phyloP scores from a whole-genome alignment of 2,329 filamentous ascomycete genomes.

The Colletotrichum destructivum region DNA sequence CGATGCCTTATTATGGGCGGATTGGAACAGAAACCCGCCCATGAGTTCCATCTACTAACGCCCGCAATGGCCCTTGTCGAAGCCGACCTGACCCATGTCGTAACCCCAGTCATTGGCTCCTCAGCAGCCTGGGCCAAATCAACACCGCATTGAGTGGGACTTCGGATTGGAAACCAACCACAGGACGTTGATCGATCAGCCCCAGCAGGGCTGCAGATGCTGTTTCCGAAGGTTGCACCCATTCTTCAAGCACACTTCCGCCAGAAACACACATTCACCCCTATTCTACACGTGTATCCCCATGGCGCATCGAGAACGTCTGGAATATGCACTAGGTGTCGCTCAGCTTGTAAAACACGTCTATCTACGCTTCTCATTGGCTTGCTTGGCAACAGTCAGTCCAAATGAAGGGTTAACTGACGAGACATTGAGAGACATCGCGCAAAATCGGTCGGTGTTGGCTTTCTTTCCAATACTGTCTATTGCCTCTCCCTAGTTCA shows the following conservation, averaged over 20 bases:
- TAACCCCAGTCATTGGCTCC: background rate
- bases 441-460: background rate
- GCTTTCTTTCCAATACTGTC: background rate
- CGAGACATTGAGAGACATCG: background rate
- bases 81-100: slow-evolving; percentile 7
- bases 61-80: slow-evolving; percentile 3
- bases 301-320: background rate
- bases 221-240: background rate
- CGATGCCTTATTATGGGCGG: background rate
- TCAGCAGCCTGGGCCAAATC: background rate
- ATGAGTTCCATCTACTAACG: background rate
- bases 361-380: background rate
- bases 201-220: slow-evolving; percentile 35
- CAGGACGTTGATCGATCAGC: background rate
- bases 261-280: background rate
- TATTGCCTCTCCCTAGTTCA: background rate
- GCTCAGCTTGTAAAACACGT: background rate
- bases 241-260: background rate
- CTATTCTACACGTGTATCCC: background rate
- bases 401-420: background rate
- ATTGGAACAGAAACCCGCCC: background rate
- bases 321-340: background rate
- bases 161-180: slow-evolving; percentile 25
- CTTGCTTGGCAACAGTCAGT: background rate
- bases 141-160: slow-evolving; percentile 5